phyloP scores from a whole-genome alignment of 2,329 filamentous ascomycete species.

The Fonsecaea pedrosoi region DNA sequence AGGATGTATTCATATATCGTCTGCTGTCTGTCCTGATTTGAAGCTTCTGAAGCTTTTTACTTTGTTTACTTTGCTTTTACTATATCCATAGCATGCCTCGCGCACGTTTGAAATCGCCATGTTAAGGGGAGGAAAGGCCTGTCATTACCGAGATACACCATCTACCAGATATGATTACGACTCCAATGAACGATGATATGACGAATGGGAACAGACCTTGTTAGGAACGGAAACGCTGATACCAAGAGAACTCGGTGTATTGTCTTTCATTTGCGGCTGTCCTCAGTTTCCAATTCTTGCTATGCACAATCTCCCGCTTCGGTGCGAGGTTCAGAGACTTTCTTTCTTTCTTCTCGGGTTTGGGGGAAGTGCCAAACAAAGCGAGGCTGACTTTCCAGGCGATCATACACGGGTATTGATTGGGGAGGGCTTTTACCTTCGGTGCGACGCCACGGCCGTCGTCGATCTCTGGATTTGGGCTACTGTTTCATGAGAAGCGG shows the following conservation, averaged over 20 bases:
- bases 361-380: background rate
- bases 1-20: conserved; percentile 11
- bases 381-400: conserved; percentile 2
- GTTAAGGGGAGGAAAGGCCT: conserved; percentile 1
- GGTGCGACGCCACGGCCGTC: background rate
- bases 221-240: background rate
- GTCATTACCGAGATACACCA: conserved; percentile 21
- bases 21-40: background rate
- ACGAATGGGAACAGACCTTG: background rate
- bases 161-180: conserved; percentile 10
- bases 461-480: background rate
- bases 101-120: background rate
- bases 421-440: background rate
- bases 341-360: background rate
- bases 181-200: background rate
- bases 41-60: background rate
- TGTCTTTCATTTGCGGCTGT: background rate
- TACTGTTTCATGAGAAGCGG: background rate
- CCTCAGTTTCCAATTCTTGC: background rate
- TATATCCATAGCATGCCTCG: conserved; percentile 4
- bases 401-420: background rate
- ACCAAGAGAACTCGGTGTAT: background rate
- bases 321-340: conserved; percentile 1
- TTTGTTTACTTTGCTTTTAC: background rate
- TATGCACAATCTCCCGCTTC: background rate